Evolutionary conservation across 192 early-diverging fungal species (phyloP).

Genomic region (Backusella luteola): DNA sequence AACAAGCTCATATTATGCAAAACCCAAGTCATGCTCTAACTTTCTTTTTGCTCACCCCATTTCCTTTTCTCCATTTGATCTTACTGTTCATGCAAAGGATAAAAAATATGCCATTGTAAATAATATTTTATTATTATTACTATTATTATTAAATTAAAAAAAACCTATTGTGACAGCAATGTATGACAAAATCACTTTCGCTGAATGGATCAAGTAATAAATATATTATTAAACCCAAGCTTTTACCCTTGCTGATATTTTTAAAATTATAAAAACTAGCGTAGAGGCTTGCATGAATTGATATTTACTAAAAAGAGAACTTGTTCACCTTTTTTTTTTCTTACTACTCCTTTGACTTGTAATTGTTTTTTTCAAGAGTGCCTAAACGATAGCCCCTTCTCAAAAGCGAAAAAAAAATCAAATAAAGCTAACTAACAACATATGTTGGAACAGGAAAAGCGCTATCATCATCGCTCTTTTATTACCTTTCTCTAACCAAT

Average conservation of each 20-base stretch:
- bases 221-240: background rate
- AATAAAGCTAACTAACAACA: background rate
- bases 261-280: background rate
- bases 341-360: background rate
- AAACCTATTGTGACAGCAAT: background rate
- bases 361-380: background rate
- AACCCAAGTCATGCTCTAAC: background rate
- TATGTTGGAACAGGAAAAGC: background rate
- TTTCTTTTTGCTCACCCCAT: background rate
- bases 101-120: background rate
- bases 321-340: background rate
- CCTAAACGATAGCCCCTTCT: background rate
- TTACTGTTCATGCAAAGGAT: background rate
- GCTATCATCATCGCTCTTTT: background rate
- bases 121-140: background rate
- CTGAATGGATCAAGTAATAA: background rate
- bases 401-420: background rate
- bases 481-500: background rate
- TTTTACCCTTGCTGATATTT: background rate
- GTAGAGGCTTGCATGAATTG: background rate
- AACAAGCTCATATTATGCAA: background rate
- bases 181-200: background rate
- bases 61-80: background rate
- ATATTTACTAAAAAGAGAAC: background rate
- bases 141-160: background rate